Base-by-base conservation (phyloP, 805 yeast genomes). In the Candida khao-thaluensis region DNA sequence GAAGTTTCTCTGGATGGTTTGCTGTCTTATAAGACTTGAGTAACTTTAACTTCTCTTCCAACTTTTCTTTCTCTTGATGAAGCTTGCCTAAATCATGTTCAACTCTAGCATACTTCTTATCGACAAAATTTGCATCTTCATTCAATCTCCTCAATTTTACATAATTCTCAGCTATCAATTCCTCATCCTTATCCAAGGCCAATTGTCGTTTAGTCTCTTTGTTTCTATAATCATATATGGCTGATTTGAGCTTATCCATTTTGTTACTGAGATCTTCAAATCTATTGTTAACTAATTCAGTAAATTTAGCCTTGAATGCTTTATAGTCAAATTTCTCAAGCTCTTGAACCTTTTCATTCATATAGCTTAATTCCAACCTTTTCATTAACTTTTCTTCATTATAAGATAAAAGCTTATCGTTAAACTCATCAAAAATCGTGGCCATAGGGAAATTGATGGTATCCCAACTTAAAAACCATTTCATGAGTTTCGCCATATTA, bases 91-190 rank as follows among this genome's bases (percentile, higher is more conserved):
- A 42, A 16, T 66, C 72, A 8, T 40, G 37, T 14, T 69, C 73
- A 1, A 59, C 56, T 24, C 60, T 56, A 10, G 44, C 52, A 17
- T 62, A 48, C 42, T 59, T 64, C 40, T 57, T 56, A 35, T 69
- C 74, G 7, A 52, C 54, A 6, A 52, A 29, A 6, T 41, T 38
- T 2, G 69, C 69, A 21, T 57, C 64, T 17, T 66, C 72, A 43
- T 65, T 69, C 24, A 64, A 49, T 31, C 57, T 54, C 25, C 64
- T 53, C 12, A 67, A 48, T 32, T 60, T 56, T 12, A 52, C 45
- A 48, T 64, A 69, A 20, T 54, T 52, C 7, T 43, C 54, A 3
- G 68, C 65, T 1, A 69, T 63, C 8, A 38, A 38, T 5, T 57
- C 61, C 36, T 67, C 72, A 32, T 59, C 60, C 1, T 43, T 40